These are phyloP conservation scores for Ceraceosorus guamensis DNA, from an alignment of 1,284 basidiomycete genomes.

Conservation along the genomic window DNA sequence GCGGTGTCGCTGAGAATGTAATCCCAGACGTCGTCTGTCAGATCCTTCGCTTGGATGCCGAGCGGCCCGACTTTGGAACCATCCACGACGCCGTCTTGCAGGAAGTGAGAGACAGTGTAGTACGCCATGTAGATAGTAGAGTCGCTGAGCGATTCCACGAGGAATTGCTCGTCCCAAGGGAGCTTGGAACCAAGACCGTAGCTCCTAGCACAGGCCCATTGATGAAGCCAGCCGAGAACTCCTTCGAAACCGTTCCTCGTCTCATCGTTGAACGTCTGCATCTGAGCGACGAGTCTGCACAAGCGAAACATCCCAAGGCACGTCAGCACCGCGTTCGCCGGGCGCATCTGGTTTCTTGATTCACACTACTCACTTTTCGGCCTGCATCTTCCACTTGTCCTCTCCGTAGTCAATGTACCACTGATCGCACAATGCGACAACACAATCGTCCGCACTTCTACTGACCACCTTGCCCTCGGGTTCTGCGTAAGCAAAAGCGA, in stretches of 20 bases:
- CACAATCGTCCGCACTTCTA: conserved; percentile 86
- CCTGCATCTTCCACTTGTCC: conserved; percentile 72
- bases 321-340: neutral
- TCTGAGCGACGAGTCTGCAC: conserved; percentile 65
- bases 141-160: conserved; percentile 93
- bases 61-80: conserved; percentile 74
- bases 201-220: conserved; percentile 97
- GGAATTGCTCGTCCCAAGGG: conserved; percentile 93
- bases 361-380: conserved; percentile 57
- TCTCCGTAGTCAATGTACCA: conserved; percentile 99
- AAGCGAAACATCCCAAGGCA: neutral
- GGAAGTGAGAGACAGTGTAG: conserved; percentile 71
- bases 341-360: neutral
- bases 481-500: conserved; percentile 88
- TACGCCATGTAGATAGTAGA: conserved; percentile 99
- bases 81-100: conserved; percentile 60
- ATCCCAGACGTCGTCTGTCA: conserved; percentile 97
- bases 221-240: conserved; percentile 87
- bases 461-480: conserved; percentile 88
- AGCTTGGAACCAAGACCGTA: conserved; percentile 93
- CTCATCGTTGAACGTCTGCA: conserved; percentile 84
- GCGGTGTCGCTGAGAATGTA: conserved; percentile 75
- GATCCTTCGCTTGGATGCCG: conserved; percentile 77
- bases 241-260: conserved; percentile 87
- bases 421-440: conserved; percentile 96